Base-by-base conservation (phyloP, 148 eudicot genomes). In the Camellia sinensis region DNA sequence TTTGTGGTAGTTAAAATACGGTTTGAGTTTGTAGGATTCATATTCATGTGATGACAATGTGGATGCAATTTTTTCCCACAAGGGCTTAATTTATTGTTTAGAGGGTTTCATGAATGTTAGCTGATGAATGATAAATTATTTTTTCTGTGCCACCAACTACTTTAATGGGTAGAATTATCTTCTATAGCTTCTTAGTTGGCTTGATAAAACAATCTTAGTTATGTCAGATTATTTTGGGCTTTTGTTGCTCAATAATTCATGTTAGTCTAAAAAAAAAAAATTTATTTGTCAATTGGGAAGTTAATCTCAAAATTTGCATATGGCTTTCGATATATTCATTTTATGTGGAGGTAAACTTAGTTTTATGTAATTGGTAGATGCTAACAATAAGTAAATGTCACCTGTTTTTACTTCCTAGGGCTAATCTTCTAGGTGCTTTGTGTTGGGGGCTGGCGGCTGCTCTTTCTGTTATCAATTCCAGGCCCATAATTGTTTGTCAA, bases 1-100 rank as follows among this genome's bases (percentile, higher is more conserved):
- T 93, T 66, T 54, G 88, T 73, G 65, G 48, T 45, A 77, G 67
- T 78, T 62, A 71, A 71, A 66, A 64, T 45, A 12, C 40, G 18
- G 40, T 57, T 10, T 29, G 63, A 10, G 67, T 79, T 69, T 1
- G 7, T 45, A 57, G 56, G 21, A 41, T 44, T 64, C 56, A 54
- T 56, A 29, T 50, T 48, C 10, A 22, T 8, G 11, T 43, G 61
- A 71, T 6, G 18, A 73, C 17, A 71, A 21, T 15, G 18, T 70
- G 73, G 29, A 70, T n/a, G 4, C 61, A 19, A 12, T 3, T 52
- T 52, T 17, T 72, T 48, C 52, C 75, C 18, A 12, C 8, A 1
- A 50, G 60, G n/a, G 9, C 13, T 70, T 13, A 22, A 46, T 7
- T 71, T 10, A 19, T 70, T 48, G 18, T 7, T 19, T 53, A 46